Evolutionary conservation across 2,329 filamentous ascomycete genomes (phyloP), one percentile per base, ranked within the genome.

Genomic region (Pyricularia sp.): DNA sequence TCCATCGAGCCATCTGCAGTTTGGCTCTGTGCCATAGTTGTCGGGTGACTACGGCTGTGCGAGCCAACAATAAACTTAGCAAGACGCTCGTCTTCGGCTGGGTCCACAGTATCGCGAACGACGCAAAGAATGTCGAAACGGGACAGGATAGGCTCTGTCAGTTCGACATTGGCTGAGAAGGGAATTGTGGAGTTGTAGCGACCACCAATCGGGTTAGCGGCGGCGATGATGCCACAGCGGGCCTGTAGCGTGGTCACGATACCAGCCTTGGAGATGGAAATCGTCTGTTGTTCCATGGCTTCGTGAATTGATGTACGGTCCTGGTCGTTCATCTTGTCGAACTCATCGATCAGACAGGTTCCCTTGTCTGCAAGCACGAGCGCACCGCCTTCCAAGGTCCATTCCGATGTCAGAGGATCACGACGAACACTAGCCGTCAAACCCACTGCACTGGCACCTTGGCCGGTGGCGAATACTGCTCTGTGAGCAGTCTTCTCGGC

Each of bases 271-370:
- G 92, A 96, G 73, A 99, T 99, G 67, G 93, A 97, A 70, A 99
- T 99, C 1, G 94, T 99, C 78, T 99, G 94, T 77, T 99, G 94
- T 77, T 99, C 94, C 94, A 99, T 99, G 66, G 94, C 94, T 81
- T 99, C 94, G 83, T 99, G 94, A 70, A 99, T 99, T 8, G 92
- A 96, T 0, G 94, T 97, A 69, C 94, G 87, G 75, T 99, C 94
- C 74, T 97, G 92, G 74, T 99, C 94, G 75, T 97, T 97, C 94
- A 99, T 99, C 82, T 99, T 99, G 84, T 99, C 94, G 71, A 99
- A 99, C 77, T 99, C 94, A 72, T 99, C 94, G 68, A 99, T 99
- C 33, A 99, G 82, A 72, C 94, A 97, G 19, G 91, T 96, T 55
- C 94, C 94, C 69, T 91, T 89, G 75, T 99, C 94, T 19, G 94